Base-by-base conservation (phyloP, 2,329 filamentous ascomycete genomes). In the Pseudovirgaria hyperparasitica region DNA sequence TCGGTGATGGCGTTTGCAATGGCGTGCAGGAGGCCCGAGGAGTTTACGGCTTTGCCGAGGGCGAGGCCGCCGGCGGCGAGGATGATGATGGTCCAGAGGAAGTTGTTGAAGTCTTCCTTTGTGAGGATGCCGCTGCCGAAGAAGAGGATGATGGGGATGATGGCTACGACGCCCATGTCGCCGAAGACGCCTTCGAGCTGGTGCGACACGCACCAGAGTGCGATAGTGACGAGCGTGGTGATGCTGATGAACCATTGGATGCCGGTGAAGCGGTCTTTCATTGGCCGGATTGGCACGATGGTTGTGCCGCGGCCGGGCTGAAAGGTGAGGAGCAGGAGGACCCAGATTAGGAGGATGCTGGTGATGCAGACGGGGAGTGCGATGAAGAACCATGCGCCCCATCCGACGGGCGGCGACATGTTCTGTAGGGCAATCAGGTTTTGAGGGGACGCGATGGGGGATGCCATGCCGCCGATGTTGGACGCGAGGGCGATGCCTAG, bases 101-200 rank as follows among this genome's bases (percentile, higher is more conserved):
- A 98, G 55, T 98, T 98, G 64, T 98, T 98, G 52, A 98, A 98
- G 58, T 98, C 90, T 57, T 96, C 90, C 58, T 96, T 98, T 25
- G 86, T 96, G 17, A 98, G 65, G 39, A 96, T 87, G 8, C 90
- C 90, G 2, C 85, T 86, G 29, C 90, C 90, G 44, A 98, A 98
- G 67, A 98, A 98, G 22, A 94, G 65, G 3, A 92, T 80, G 27
- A 98, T 78, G 5, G 90, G 90, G 34, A 98, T 84, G 48, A 98
- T 92, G 32, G 90, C 92, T 22, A 98, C 81, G 28, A 98, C 86
- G 28, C 90, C 90, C 90, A 98, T 98, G 49, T 98, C 87, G 29
- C 90, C 90, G 46, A 98, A 94, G 1, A 87, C 59, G 34, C 67
- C 59, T 46, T 96, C 84, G 6, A 98, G 69, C 45, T 90, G 79